These are phyloP conservation scores for Opeltia flavorubescens DNA, from an alignment of 495 filamentous ascomycete genomes.

Conservation along the genomic window DNA sequence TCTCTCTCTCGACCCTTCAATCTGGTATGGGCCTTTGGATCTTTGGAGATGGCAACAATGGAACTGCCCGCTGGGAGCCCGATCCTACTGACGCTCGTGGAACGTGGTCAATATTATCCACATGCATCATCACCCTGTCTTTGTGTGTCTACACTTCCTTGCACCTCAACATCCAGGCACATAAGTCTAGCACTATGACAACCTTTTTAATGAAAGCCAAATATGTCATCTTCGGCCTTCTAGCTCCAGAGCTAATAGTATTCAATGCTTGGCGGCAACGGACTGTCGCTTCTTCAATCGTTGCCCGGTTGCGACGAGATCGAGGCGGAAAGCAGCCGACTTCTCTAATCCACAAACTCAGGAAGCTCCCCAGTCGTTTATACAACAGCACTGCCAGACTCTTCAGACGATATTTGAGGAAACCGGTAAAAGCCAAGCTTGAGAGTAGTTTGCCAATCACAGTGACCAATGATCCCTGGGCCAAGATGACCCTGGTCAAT, in stretches of 20 bases:
- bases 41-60: conserved; percentile 1
- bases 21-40: background rate
- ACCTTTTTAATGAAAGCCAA: conserved; percentile 1
- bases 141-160: conserved; percentile 23
- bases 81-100: conserved; percentile 18
- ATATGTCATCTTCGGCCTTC: conserved; percentile 5
- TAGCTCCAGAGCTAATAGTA: conserved; percentile 11
- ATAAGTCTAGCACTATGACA: background rate
- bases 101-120: conserved; percentile 20
- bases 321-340: background rate
- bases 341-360: background rate
- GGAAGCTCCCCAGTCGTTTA: background rate
- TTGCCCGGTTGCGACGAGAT: background rate
- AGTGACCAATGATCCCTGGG: background rate
- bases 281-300: background rate
- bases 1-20: background rate
- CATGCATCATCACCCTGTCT: conserved; percentile 20
- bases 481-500: background rate
- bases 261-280: conserved; percentile 7
- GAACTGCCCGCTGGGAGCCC: background rate
- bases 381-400: background rate
- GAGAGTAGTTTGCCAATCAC: background rate
- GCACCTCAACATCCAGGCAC: conserved; percentile 18
- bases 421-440: background rate
- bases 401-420: background rate